Conservation (phyloP, 2,329 filamentous ascomycete species). For the Nakataea oryzae region DNA sequence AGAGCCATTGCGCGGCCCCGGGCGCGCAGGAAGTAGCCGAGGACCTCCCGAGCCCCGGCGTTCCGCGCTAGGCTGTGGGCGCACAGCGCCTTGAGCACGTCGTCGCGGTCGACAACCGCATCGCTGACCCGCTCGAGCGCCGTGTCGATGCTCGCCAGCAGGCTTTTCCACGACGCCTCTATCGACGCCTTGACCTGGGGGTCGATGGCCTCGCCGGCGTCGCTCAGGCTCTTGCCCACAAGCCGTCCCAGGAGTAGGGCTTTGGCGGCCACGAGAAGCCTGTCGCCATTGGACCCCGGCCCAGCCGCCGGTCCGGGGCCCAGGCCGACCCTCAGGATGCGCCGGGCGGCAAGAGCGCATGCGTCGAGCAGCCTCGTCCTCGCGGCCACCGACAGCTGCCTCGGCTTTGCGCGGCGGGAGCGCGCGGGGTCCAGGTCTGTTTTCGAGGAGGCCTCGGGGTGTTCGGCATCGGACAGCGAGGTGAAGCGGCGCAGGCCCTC, state of each 20-base stretch:
- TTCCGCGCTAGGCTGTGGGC: conserved; percentile 76
- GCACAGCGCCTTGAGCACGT: conserved; percentile 63
- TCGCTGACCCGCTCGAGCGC: conserved; percentile 21
- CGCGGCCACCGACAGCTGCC: conserved; percentile 19
- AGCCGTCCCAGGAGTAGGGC: conserved; percentile 66
- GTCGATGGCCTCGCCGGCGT: conserved; percentile 22
- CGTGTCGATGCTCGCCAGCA: conserved; percentile 59
- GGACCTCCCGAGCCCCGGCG: conserved; percentile 66
- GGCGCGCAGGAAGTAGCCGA: conserved; percentile 68
- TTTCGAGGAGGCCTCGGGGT: conserved; percentile 5
- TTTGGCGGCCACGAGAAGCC: conserved; percentile 53
- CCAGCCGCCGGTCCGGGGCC: conserved; percentile 14
- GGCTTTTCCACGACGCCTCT: conserved; percentile 52
- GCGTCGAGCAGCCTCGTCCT: conserved; percentile 39
- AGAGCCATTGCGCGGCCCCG: conserved; percentile 58
- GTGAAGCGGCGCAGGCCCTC: conserved; percentile 41
- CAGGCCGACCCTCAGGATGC: conserved; percentile 33
- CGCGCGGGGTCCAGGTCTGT: not conserved
- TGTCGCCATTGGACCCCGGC: conserved; percentile 27
- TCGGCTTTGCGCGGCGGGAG: conserved; percentile 2
- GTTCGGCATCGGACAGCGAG: conserved; percentile 11
- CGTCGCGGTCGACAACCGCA: conserved; percentile 18
- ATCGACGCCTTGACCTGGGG: conserved; percentile 28
- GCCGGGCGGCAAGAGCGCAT: conserved; percentile 36
- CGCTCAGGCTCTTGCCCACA: conserved; percentile 61